phyloP scores from a whole-genome alignment of 371 early-diverging fungal genomes.

The Mucor sp. region DNA sequence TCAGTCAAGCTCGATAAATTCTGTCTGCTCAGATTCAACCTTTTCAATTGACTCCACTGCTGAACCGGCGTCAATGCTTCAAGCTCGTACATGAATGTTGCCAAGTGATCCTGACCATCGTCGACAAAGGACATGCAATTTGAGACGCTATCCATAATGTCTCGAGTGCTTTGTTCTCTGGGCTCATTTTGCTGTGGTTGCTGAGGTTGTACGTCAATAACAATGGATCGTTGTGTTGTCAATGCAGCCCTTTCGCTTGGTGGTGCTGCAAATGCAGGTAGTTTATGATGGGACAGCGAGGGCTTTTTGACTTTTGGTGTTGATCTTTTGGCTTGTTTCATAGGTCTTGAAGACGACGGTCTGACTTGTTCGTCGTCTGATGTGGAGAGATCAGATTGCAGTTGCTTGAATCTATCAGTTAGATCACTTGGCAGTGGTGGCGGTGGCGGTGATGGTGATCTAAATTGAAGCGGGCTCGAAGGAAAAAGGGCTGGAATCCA shows the following conservation, averaged over 20 bases:
- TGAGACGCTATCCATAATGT: background rate
- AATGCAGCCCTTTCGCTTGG: background rate
- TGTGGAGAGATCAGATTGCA: background rate
- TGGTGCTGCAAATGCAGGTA: constrained; percentile 2
- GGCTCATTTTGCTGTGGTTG: background rate
- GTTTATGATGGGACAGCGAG: background rate
- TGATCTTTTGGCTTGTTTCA: background rate
- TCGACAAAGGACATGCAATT: background rate
- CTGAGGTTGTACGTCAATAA: background rate
- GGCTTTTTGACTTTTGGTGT: background rate
- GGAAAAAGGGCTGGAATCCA: background rate
- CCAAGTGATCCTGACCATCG: background rate
- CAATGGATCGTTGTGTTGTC: background rate
- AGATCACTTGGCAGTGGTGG: background rate
- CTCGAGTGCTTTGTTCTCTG: background rate
- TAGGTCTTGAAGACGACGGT: background rate
- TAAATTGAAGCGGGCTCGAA: background rate
- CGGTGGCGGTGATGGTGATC: too few relatives aligned
- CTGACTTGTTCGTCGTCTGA: background rate
- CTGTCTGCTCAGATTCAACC: constrained; percentile 35
- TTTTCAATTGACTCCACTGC: constrained; percentile 35
- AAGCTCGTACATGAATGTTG: background rate
- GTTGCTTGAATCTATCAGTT: background rate
- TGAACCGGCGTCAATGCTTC: background rate
- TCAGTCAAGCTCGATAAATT: constrained; percentile 19